Conservation (phyloP, 331 rosid species). For the Cydonia oblonga region DNA sequence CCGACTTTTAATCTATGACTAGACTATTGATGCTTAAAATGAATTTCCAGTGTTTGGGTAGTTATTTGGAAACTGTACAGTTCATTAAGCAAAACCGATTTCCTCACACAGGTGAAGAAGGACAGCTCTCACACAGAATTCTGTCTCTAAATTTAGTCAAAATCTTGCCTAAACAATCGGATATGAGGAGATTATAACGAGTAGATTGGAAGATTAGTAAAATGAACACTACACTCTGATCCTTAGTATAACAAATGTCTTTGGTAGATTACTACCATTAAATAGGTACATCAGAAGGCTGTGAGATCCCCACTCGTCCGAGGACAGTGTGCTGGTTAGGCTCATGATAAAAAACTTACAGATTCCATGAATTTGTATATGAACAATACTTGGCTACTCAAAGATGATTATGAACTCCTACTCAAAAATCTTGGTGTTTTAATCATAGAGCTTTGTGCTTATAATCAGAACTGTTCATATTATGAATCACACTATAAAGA, state of each 20-base stretch:
- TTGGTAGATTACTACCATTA: background rate
- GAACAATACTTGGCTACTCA: no score
- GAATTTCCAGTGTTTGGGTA: background rate
- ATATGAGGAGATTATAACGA: background rate
- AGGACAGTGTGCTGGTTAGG: background rate
- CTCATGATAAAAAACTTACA: background rate
- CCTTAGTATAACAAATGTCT: background rate
- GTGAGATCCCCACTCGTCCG: background rate
- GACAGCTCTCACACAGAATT: background rate
- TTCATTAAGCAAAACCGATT: background rate
- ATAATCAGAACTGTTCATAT: no score
- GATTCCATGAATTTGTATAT: background rate
- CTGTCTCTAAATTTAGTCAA: background rate
- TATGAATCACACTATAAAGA: no score
- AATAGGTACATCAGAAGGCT: background rate
- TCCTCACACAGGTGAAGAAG: background rate
- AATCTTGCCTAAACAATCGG: background rate
- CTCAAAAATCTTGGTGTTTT: no score
- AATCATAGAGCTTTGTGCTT: no score
- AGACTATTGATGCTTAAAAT: background rate
- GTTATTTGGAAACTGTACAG: background rate
- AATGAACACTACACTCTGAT: background rate
- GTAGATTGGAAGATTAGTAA: background rate
- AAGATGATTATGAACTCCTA: no score
- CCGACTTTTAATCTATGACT: no score